Conservation (phyloP, 495 filamentous ascomycete species). For the Annulohypoxylon stygium region DNA sequence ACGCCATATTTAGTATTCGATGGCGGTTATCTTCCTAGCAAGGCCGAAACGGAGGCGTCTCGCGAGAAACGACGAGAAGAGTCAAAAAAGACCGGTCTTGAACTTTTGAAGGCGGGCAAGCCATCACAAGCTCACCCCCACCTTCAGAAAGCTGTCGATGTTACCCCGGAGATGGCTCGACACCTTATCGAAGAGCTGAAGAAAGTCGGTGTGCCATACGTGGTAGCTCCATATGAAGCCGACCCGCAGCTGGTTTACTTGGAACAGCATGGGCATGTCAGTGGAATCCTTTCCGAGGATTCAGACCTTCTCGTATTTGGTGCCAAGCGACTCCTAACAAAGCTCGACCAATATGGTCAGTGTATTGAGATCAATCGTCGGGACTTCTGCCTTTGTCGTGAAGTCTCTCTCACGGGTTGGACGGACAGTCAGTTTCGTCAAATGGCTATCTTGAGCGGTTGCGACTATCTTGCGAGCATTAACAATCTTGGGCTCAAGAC, state of each 20-base stretch:
- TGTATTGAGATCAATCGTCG: constrained; percentile 90
- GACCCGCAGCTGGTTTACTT: constrained; percentile 96
- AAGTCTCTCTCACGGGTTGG: constrained; percentile 92
- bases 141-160: constrained; percentile 95
- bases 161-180: constrained; percentile 95
- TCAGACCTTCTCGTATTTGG: constrained; percentile 97
- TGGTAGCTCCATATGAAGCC: constrained; percentile 98
- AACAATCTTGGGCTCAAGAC: constrained; percentile 91
- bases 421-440: constrained; percentile 88
- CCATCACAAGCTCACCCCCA: constrained; percentile 84
- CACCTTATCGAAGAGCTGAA: constrained; percentile 93
- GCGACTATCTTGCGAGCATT: constrained; percentile 91
- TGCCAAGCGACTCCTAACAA: constrained; percentile 88
- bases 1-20: constrained; percentile 95
- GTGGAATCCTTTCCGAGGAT: constrained; percentile 94
- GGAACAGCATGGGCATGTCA: constrained; percentile 83
- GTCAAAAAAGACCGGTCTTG: constrained; percentile 78
- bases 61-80: constrained; percentile 77
- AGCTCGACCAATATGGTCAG: constrained; percentile 92
- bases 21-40: constrained; percentile 94
- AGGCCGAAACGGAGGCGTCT: constrained; percentile 87
- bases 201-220: constrained; percentile 79
- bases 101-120: constrained; percentile 83
- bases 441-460: constrained; percentile 99
- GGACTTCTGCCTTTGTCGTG: constrained; percentile 88